phyloP scores from a whole-genome alignment of 148 eudicot genomes.

The Mesembryanthemum crystallinum region DNA sequence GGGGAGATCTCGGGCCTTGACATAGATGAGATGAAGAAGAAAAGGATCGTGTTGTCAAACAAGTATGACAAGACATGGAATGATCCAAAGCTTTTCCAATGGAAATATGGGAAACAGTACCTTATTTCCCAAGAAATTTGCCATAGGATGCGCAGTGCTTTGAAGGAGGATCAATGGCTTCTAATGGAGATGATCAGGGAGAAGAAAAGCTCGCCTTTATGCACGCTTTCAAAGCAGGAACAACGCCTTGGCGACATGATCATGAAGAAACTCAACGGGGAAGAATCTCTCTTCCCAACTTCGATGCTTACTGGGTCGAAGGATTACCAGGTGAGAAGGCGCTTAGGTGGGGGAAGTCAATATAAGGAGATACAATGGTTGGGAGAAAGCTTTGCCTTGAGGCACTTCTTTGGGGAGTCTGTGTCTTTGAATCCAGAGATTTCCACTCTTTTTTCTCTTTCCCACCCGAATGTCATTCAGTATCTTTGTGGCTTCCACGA shows the following conservation, averaged over 20 bases:
- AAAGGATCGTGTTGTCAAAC: slow-evolving; percentile 36
- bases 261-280: slow-evolving; percentile 33
- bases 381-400: slow-evolving; percentile 53
- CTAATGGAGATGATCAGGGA: slow-evolving; percentile 45
- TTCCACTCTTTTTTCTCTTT: slow-evolving; percentile 38
- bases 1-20: slow-evolving; percentile 56
- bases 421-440: slow-evolving; percentile 37
- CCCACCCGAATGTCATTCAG: slow-evolving; percentile 57
- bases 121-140: slow-evolving; percentile 51
- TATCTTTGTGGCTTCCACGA: slow-evolving; percentile 56
- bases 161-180: slow-evolving; percentile 57
- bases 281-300: slow-evolving; percentile 34
- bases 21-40: slow-evolving; percentile 65
- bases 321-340: slow-evolving; percentile 55
- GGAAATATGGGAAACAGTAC: slow-evolving; percentile 60
- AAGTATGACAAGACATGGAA: slow-evolving; percentile 60
- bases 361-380: slow-evolving; percentile 72
- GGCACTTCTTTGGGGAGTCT: slow-evolving; percentile 45
- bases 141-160: slow-evolving; percentile 23
- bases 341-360: slow-evolving; percentile 48
- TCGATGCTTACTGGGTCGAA: slow-evolving; percentile 38
- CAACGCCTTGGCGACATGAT: slow-evolving; percentile 43
- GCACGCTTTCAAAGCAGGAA: slow-evolving; percentile 36
- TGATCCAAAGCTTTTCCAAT: slow-evolving; percentile 54
- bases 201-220: slow-evolving; percentile 25